Base-by-base conservation (phyloP, 306 rosid species). In the Sicyos baderoa region DNA sequence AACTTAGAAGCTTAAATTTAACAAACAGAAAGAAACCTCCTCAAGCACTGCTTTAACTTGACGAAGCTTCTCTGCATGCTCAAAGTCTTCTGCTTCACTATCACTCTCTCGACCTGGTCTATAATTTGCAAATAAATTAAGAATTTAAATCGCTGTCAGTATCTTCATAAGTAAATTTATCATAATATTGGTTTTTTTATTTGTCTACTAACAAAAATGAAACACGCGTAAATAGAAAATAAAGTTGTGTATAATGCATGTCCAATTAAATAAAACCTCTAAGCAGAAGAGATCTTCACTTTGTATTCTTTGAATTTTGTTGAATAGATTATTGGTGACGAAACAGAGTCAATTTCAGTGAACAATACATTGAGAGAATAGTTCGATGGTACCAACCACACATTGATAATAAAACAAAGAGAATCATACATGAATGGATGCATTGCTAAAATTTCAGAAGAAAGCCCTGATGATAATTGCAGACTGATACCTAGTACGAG, bases 41-140 rank as follows among this genome's bases (percentile, higher is more conserved):
- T 93, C 99, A 59, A 93, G 99, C 74, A 93, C 97, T 45, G 97
- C 99, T 86, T 90, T 93, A 76, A 93, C 99, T 86, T 90, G 99
- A 64, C 96, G 97, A 67, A 93, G 97, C 86, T 86, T 93, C 85
- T 93, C 99, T 78, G 94, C 90, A 85, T 90, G 99, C 76, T 90
- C 99, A 65, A 93, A 40, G 84, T 90, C 97, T 84, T 93, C 99
- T 25, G 96, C 88, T 75, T 93, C 99, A 76, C 88, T 86, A 64
- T 93, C 97, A 81, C 96, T 88, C 81, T 86, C 97, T 55, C 74
- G 86, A 81, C 74, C 99, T 64, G 82, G 94, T 75, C 99, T 93
- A 75, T 42, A 87, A 27, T 83, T 74, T 44, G 77, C 51, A 18
- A 56, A 71, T 22, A 53, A 71, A 35, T 56, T 8, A 71, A 70